phyloP scores from a whole-genome alignment of 2,329 filamentous ascomycete species.

The Fusarium nygamai region DNA sequence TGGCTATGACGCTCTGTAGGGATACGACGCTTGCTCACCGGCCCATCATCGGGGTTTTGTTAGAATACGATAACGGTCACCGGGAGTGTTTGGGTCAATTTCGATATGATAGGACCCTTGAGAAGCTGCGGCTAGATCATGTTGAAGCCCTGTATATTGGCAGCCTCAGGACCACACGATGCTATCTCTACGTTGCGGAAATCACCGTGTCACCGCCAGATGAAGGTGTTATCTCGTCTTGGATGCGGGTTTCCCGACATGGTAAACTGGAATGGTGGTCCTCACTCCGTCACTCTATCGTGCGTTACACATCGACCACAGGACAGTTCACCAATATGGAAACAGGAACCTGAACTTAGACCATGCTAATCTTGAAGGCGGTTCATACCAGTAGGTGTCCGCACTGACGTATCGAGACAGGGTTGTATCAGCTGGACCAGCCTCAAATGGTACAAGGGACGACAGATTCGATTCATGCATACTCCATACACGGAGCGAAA shows the following conservation, averaged over 20 bases:
- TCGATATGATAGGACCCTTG: background rate
- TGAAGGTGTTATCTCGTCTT: background rate
- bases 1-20: background rate
- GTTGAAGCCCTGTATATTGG: background rate
- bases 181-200: background rate
- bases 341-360: background rate
- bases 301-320: background rate
- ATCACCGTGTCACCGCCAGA: accelerated
- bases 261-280: background rate
- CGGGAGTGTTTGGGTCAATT: background rate
- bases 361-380: background rate
- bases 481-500: background rate
- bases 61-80: background rate
- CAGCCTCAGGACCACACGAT: background rate
- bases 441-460: background rate
- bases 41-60: accelerated
- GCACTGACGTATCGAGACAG: background rate
- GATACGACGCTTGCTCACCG: background rate
- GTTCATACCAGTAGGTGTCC: background rate
- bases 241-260: background rate
- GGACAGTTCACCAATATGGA: background rate
- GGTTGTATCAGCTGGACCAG: background rate
- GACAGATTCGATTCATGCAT: accelerated
- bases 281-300: background rate
- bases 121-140: background rate